These are phyloP conservation scores for Piloderma croceum DNA, from an alignment of 768 basidiomycete genomes.

Conservation along the genomic window DNA sequence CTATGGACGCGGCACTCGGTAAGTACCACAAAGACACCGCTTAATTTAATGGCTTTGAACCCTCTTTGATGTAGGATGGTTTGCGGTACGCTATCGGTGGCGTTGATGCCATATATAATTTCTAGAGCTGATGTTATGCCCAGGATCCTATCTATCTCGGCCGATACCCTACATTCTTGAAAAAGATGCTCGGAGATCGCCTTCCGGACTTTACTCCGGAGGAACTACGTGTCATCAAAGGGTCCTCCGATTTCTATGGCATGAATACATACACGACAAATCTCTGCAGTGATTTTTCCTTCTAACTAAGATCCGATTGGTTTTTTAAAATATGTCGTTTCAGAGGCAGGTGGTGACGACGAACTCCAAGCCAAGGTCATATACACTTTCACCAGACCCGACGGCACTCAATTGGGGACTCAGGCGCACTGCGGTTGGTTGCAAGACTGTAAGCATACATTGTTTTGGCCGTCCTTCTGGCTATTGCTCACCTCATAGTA, in stretches of 20 bases:
- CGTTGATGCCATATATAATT: constrained; percentile 8
- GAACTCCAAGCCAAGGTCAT: constrained; percentile 60
- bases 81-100: constrained; percentile 37
- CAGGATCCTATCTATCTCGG: constrained; percentile 71
- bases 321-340: neutral
- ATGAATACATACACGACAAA: constrained; percentile 72
- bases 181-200: constrained; percentile 50
- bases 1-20: constrained; percentile 70
- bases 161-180: constrained; percentile 56
- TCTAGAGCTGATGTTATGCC: no score
- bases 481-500: constrained; percentile 1
- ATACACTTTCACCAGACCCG: constrained; percentile 57
- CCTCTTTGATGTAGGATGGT: constrained; percentile 46
- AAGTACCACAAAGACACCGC: constrained; percentile 27
- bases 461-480: neutral
- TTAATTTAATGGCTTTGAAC: constrained; percentile 31
- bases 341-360: constrained; percentile 55
- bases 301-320: neutral
- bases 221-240: constrained; percentile 51
- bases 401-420: constrained; percentile 58
- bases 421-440: constrained; percentile 65
- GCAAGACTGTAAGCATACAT: constrained; percentile 48
- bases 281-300: constrained; percentile 42
- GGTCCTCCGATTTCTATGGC: constrained; percentile 67
- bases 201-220: constrained; percentile 53